Percentiles rank a stretch among this genome's conserved stretches.
Conservation (phyloP, 345 rosid species). For the Barbarea vulgaris region DNA sequence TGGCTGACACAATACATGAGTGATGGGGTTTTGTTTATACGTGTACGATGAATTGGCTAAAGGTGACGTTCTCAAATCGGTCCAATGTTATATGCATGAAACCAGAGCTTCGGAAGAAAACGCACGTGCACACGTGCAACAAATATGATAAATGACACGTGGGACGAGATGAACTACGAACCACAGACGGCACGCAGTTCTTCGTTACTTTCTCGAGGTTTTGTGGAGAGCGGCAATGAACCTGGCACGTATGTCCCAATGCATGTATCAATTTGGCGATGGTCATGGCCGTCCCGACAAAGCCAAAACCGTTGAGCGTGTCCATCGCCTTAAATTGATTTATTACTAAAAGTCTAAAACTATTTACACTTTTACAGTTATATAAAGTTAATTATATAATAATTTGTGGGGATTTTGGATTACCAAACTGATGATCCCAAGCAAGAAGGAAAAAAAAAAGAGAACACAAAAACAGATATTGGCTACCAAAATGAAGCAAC, state of each 20-base stretch:
- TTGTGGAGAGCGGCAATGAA: slow-evolving; percentile 25
- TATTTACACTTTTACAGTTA: too few relatives aligned
- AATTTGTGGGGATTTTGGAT: neutral
- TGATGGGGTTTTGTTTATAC: too few relatives aligned
- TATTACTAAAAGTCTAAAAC: too few relatives aligned
- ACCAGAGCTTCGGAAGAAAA: slow-evolving; percentile 32
- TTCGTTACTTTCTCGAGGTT: neutral
- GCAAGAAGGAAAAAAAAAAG: too few relatives aligned
- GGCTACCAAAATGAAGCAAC: too few relatives aligned
- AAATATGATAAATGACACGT: slow-evolving; percentile 38
- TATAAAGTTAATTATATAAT: too few relatives aligned
- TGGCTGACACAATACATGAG: too few relatives aligned
- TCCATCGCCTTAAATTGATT: too few relatives aligned
- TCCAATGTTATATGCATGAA: slow-evolving; percentile 39
- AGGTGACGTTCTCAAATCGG: slow-evolving; percentile 13
- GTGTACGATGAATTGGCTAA: slow-evolving; percentile 30
- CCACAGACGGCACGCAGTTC: neutral
- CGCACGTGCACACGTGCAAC: slow-evolving; percentile 30
- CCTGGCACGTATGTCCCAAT: slow-evolving; percentile 32
- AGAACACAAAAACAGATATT: too few relatives aligned
- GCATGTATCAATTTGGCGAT: neutral
- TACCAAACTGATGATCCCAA: neutral
- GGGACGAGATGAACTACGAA: slow-evolving; percentile 45
- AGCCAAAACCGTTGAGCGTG: too few relatives aligned
- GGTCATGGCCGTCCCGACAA: too few relatives aligned